Conservation (phyloP, 2,329 filamentous ascomycete species). For the Rhytidhysteron rufulum region DNA sequence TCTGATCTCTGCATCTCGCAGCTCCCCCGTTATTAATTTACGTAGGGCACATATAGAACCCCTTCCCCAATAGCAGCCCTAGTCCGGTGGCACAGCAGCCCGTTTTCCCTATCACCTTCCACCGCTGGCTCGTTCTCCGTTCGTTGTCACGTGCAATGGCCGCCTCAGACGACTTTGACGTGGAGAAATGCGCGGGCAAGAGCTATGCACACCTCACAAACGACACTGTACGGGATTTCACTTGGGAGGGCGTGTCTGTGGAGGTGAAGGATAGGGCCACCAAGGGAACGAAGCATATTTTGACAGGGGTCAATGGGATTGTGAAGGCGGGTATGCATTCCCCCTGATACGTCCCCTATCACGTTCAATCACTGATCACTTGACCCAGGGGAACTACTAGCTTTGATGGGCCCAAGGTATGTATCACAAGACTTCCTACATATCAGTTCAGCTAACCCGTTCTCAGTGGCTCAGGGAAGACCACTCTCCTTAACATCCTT, state of each 20-base stretch:
- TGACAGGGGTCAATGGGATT: constrained; percentile 60
- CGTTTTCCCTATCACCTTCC: too few relatives aligned
- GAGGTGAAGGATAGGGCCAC: constrained; percentile 68
- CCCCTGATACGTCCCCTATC: neutral
- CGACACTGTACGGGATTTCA: constrained; percentile 59
- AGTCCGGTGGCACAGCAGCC: too few relatives aligned
- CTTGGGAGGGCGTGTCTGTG: constrained; percentile 65
- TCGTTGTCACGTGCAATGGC: too few relatives aligned
- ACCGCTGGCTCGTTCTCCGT: too few relatives aligned
- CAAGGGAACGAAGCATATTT: constrained; percentile 59
- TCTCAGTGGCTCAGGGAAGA: constrained; percentile 64
- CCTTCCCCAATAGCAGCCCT: neutral
- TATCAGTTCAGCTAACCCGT: too few relatives aligned
- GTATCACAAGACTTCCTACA: too few relatives aligned
- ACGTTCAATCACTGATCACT: constrained; percentile 1
- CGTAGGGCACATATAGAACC: neutral
- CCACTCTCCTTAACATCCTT: constrained; percentile 76
- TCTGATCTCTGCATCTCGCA: neutral
- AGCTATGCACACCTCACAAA: constrained; percentile 58
- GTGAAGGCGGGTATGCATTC: constrained; percentile 55
- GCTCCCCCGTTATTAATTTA: neutral
- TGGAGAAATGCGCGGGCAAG: constrained; percentile 43
- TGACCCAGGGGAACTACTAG: constrained; percentile 61
- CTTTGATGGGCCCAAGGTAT: constrained; percentile 72
- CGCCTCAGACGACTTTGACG: constrained; percentile 20